These are phyloP conservation scores for Uronychia setigera DNA, from an alignment of 73 alveolate species.

Conservation along the genomic window DNA sequence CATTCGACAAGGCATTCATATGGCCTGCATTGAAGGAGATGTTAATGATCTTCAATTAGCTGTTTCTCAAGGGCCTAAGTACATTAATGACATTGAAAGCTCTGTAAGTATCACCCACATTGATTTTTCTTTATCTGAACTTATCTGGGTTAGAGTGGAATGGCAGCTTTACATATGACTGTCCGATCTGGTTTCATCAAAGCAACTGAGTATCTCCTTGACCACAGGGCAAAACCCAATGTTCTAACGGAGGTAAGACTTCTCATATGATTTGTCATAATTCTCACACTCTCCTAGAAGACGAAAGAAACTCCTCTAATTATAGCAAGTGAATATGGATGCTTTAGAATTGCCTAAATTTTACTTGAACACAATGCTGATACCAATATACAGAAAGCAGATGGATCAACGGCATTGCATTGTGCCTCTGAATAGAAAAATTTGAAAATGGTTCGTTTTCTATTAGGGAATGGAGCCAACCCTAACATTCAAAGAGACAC, in stretches of 20 bases:
- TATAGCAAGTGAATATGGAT: neutral
- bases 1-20: no score
- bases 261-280: no score
- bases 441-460: neutral
- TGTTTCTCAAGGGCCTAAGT: no score
- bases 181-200: neutral
- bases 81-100: no score
- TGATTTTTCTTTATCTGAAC: no score
- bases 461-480: neutral
- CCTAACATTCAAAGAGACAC: neutral
- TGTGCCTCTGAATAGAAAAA: neutral
- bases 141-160: neutral
- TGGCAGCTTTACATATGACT: neutral
- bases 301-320: neutral
- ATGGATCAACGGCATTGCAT: neutral
- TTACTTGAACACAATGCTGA: neutral
- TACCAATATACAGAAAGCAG: neutral
- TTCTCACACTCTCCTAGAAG: neutral
- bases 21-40: no score
- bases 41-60: no score
- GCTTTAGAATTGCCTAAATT: neutral
- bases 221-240: neutral
- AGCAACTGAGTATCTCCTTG: neutral
- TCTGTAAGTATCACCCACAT: no score
- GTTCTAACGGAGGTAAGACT: neutral